Conservation (phyloP, 2,329 filamentous ascomycete species). For the Stagonosporopsis chrysanthemi region DNA sequence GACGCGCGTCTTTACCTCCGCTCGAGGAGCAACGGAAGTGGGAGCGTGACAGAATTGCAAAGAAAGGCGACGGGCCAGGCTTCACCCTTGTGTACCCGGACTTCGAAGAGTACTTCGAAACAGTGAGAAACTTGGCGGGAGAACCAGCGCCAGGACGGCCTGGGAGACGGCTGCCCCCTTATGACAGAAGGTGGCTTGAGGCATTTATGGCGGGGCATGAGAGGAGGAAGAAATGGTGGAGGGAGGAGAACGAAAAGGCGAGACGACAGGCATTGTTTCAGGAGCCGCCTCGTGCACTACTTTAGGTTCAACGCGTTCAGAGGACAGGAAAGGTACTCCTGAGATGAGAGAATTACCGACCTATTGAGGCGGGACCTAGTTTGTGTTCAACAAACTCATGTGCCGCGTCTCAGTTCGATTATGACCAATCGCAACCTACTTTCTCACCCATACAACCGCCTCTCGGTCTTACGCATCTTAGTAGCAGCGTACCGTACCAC, state of each 20-base stretch:
- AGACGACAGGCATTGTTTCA: conserved; percentile 5
- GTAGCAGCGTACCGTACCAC: background rate
- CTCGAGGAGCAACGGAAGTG: conserved; percentile 60
- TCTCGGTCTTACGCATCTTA: background rate
- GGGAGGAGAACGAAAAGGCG: conserved; percentile 57
- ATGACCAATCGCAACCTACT: background rate
- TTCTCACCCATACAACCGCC: background rate
- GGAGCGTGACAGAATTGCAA: conserved; percentile 64
- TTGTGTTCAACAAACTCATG: background rate
- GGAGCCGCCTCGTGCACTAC: background rate
- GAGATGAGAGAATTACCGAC: too few relatives aligned
- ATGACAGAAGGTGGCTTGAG: conserved; percentile 57
- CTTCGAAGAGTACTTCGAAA: conserved; percentile 71
- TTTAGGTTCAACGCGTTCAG: background rate
- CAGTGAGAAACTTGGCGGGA: conserved; percentile 59
- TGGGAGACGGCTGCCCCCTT: conserved; percentile 56
- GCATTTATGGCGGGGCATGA: conserved; percentile 64
- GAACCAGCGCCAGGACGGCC: conserved; percentile 51
- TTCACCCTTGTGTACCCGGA: conserved; percentile 67
- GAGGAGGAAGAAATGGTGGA: conserved; percentile 66
- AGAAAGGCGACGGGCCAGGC: conserved; percentile 63
- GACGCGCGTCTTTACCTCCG: conserved; percentile 60
- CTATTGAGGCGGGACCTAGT: background rate
- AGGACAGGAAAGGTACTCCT: too few relatives aligned
- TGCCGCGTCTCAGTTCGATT: background rate